These are phyloP conservation scores for Saussurea involucrata DNA, from an alignment of 129 eudicot species.

Conservation along the genomic window DNA sequence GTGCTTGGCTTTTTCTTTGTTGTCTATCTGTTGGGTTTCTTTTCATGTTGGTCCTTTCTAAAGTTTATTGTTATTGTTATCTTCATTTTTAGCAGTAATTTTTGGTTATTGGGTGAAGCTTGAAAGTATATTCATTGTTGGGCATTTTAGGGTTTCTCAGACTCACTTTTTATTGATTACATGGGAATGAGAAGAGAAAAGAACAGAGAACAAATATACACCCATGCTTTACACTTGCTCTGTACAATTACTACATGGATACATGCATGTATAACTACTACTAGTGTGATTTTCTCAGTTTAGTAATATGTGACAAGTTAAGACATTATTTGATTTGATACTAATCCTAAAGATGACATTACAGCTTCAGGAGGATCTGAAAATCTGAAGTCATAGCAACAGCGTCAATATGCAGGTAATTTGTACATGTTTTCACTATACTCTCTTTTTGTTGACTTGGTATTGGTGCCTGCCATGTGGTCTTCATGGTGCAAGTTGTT, in stretches of 20 bases:
- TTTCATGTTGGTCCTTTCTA: neutral
- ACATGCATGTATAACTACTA: neutral
- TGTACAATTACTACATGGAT: neutral
- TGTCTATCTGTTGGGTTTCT: neutral
- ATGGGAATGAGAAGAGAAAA: neutral
- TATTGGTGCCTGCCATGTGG: neutral
- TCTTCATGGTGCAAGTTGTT: neutral
- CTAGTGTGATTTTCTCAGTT: too few species aligned
- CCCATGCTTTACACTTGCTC: neutral
- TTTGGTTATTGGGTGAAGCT: neutral
- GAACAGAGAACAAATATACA: neutral
- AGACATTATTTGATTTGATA: neutral
- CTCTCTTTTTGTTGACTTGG: neutral
- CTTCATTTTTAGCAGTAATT: neutral
- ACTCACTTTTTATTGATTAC: neutral
- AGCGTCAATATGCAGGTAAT: conserved; percentile 30
- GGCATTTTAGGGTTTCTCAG: neutral
- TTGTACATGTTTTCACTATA: neutral
- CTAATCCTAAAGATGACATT: neutral
- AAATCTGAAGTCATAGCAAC: conserved; percentile 1
- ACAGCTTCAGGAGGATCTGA: conserved; percentile 14
- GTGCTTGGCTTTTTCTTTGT: neutral
- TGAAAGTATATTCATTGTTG: neutral
- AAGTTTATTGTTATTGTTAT: neutral
- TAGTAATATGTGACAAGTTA: neutral